Evolutionary conservation across 2,329 filamentous ascomycete species (phyloP).

Genomic region (Fonsecaea pedrosoi): DNA sequence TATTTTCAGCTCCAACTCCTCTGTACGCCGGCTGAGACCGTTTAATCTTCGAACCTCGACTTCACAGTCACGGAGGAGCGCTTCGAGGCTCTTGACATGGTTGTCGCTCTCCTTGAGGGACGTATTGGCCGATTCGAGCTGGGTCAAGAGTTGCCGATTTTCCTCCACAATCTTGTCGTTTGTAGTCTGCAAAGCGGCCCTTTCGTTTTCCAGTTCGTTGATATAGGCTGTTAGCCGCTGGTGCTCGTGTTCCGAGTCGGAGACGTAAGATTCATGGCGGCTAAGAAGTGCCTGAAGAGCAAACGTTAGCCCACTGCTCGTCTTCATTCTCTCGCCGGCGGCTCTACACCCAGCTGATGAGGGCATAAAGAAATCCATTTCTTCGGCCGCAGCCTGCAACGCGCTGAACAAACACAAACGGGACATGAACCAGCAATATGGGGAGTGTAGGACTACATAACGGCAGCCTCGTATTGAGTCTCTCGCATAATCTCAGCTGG

Average conservation of each 20-base stretch:
- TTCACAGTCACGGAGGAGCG: constrained; percentile 77
- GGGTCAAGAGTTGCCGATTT: constrained; percentile 79
- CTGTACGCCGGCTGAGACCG: constrained; percentile 73
- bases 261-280: constrained; percentile 93
- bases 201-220: constrained; percentile 75
- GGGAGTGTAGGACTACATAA: neutral
- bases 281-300: constrained; percentile 82
- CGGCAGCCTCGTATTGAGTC: neutral
- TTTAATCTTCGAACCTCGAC: constrained; percentile 77
- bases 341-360: constrained; percentile 1
- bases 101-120: constrained; percentile 80
- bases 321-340: constrained; percentile 17
- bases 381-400: neutral
- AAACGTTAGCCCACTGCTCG: constrained; percentile 66
- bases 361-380: constrained; percentile 16
- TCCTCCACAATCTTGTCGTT: constrained; percentile 83
- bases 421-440: neutral
- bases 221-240: constrained; percentile 71
- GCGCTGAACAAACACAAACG: neutral
- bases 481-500: constrained; percentile 7
- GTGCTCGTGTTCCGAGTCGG: constrained; percentile 86
- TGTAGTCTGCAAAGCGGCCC: constrained; percentile 73
- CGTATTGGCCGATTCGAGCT: constrained; percentile 82
- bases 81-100: constrained; percentile 77
- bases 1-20: constrained; percentile 80